Conservation (phyloP, 2,329 filamentous ascomycete species). For the Cryphonectria japonica region DNA sequence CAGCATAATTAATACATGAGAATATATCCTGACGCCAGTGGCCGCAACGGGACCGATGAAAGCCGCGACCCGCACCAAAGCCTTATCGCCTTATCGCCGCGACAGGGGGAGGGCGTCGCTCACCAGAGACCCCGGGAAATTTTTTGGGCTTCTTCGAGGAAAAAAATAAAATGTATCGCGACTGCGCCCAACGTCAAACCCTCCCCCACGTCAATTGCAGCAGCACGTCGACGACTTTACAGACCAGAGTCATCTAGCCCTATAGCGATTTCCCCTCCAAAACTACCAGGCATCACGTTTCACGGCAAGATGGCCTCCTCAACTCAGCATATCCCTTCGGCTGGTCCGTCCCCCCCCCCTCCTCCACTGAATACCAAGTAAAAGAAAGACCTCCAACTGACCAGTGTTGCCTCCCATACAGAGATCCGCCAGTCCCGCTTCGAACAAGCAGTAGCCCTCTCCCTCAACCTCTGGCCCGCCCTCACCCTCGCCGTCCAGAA, state of each 20-base stretch:
- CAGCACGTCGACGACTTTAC: not conserved
- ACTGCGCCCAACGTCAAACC: not conserved
- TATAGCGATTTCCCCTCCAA: not conserved
- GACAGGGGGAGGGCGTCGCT: not conserved
- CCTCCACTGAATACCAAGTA: not conserved
- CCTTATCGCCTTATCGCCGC: not conserved
- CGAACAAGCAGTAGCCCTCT: slow-evolving; percentile 84
- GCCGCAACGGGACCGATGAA: not conserved
- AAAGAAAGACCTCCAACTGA: not conserved
- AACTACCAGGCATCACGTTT: not conserved
- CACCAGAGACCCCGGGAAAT: not conserved
- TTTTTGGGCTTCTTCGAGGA: not conserved
- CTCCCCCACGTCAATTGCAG: not conserved
- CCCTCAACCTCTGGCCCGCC: slow-evolving; percentile 85
- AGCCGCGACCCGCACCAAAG: not conserved
- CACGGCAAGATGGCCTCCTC: slow-evolving; percentile 17
- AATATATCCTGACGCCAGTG: not conserved
- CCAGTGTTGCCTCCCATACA: slow-evolving; percentile 35
- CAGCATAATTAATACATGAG: too few relatives aligned
- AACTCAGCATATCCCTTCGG: slow-evolving; percentile 11
- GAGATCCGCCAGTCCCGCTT: slow-evolving; percentile 67
- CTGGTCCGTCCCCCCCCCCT: not conserved
- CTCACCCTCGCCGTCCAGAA: slow-evolving; percentile 86
- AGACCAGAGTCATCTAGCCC: not conserved
- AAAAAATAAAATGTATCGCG: not conserved